Conservation (phyloP, 768 basidiomycete genomes). For the Chalciporus pseudorubinellus region DNA sequence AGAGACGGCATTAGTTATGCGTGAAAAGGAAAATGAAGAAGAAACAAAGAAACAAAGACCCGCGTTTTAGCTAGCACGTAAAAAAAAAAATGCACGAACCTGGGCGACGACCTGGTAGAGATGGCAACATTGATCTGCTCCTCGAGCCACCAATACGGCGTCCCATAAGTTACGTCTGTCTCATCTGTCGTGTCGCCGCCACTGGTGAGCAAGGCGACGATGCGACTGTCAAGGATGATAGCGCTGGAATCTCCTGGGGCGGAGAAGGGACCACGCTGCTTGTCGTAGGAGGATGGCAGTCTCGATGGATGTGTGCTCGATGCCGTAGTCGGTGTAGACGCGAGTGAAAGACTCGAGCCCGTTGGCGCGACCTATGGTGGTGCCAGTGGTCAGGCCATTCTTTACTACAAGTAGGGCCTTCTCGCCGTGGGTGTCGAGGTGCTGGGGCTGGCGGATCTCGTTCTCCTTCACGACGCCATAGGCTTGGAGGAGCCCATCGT, state of each 20-base stretch:
- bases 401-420: too few species aligned
- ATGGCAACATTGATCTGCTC: background rate
- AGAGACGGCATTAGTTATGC: too few species aligned
- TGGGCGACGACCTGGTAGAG: background rate
- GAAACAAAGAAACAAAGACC: too few species aligned
- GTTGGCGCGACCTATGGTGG: conserved; percentile 10
- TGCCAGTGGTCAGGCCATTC: conserved; percentile 10
- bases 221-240: background rate
- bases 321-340: conserved; percentile 1
- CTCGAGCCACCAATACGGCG: background rate
- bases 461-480: background rate
- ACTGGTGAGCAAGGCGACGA: background rate
- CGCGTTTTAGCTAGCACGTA: too few species aligned
- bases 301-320: background rate
- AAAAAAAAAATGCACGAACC: too few species aligned
- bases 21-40: too few species aligned
- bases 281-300: background rate
- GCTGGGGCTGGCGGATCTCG: background rate
- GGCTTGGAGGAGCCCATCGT: background rate
- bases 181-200: background rate
- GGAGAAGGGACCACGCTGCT: background rate
- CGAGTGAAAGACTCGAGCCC: conserved; percentile 14
- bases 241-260: background rate
- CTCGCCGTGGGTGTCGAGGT: background rate
- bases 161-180: background rate